Evolutionary conservation across 2,329 filamentous ascomycete species (phyloP).

Genomic region (Aureobasidium melanogenum): DNA sequence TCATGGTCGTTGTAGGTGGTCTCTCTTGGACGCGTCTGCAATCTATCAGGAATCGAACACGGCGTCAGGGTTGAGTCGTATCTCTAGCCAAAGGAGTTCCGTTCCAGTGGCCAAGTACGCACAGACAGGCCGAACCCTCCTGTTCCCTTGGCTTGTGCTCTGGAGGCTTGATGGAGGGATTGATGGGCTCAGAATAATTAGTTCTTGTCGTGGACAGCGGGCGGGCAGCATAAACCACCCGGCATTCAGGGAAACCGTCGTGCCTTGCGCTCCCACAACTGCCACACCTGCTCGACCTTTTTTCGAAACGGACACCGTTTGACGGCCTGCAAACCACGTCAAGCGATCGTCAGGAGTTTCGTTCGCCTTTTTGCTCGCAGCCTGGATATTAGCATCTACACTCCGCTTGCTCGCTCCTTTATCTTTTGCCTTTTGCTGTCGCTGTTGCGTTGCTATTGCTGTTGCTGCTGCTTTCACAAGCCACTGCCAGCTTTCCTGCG

Average conservation of each 20-base stretch:
- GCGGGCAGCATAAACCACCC: not conserved
- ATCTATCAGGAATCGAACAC: constrained; percentile 5
- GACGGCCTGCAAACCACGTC: not conserved
- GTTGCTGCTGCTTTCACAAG: not conserved
- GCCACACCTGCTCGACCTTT: not conserved
- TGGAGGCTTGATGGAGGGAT: not conserved
- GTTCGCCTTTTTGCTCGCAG: not conserved
- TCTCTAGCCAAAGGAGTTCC: not conserved
- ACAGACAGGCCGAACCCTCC: not conserved
- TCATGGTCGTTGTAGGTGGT: no score
- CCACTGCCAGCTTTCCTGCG: not conserved
- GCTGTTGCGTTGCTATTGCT: no score
- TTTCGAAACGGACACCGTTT: constrained; percentile 5
- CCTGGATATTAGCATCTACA: not conserved
- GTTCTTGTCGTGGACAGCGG: not conserved
- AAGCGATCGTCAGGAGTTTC: constrained; percentile 2
- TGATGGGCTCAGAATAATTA: not conserved
- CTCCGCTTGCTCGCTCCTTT: not conserved
- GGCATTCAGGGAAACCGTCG: constrained; percentile 7
- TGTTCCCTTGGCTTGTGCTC: not conserved
- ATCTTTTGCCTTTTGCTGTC: not conserved
- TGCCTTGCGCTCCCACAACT: constrained; percentile 1
- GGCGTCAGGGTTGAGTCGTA: not conserved
- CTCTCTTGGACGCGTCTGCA: not conserved
- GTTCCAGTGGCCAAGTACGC: not conserved